Conservation (phyloP, 129 eudicot genomes). For the Flaveria sonorensis region DNA sequence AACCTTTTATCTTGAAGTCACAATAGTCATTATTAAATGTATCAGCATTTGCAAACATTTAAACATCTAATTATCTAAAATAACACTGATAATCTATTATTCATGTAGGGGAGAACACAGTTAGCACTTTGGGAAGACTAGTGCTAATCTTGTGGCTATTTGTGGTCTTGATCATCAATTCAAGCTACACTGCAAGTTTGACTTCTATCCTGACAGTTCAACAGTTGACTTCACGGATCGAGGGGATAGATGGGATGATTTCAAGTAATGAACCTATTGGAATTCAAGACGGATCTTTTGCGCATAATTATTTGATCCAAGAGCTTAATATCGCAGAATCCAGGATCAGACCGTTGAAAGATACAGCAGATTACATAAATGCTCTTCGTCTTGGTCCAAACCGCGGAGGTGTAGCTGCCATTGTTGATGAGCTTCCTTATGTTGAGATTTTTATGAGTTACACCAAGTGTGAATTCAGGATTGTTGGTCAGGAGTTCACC, state of each 20-base stretch:
- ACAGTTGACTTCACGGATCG: constrained; percentile 60
- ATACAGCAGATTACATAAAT: constrained; percentile 44
- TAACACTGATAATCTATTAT: not conserved
- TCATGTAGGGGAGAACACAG: constrained; percentile 72
- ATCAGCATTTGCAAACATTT: not conserved
- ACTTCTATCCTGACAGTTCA: constrained; percentile 86
- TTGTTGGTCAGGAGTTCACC: constrained; percentile 82
- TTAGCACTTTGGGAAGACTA: constrained; percentile 76
- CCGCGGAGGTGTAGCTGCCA: constrained; percentile 77
- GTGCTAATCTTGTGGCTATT: constrained; percentile 84
- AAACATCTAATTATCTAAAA: not conserved
- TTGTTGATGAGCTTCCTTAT: constrained; percentile 85
- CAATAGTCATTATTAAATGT: not conserved
- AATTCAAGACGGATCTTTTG: constrained; percentile 87
- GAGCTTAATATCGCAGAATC: constrained; percentile 67
- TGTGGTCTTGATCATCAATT: constrained; percentile 77
- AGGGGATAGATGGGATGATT: constrained; percentile 71
- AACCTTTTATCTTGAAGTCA: not conserved
- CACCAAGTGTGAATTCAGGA: constrained; percentile 58
- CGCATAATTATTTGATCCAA: constrained; percentile 56
- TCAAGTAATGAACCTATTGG: constrained; percentile 73
- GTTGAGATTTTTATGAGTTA: constrained; percentile 63
- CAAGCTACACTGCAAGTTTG: constrained; percentile 96
- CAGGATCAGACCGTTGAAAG: constrained; percentile 58
- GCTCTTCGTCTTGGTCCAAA: constrained; percentile 65